Base-by-base conservation (phyloP, 179 eudicot genomes). In the Pouteria campechiana region DNA sequence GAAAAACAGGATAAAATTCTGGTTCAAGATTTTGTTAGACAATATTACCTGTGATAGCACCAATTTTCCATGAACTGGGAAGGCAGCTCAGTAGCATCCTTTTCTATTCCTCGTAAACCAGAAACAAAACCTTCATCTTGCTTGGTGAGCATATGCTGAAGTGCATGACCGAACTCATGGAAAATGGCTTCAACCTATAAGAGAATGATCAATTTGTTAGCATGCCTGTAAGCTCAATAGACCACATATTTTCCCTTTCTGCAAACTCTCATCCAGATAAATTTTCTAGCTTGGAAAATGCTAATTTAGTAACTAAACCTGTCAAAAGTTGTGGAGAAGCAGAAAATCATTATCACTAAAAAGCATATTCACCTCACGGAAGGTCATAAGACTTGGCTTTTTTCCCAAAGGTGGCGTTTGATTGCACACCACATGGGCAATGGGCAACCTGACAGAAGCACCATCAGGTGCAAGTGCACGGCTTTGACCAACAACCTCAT, bases 121-220 rank as follows among this genome's bases (percentile, higher is more conserved):
- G 63, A 57, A 41, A 57, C 55, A 57, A 57, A 43, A 21, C 46
- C 63, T 30, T 57, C 63, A 41, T 57, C 63, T 57, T 57, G 53
- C 63, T 41, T 32, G 44, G 55, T 57, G 10, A 57, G 42, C 63
- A 57, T 57, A 27, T 32, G 33, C 22, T 57, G 63, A 21, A 57
- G 50, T 36, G 63, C 63, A 35, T 57, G 63, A 3, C 63, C 63
- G 42, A 57, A 57, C 31, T 57, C 63, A 49, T 57, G 55, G 55
- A 57, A 57, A 24, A 57, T 33, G 8, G 44, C 34, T 50, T 48
- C 55, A 41, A 57, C 63, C 55, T 57, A n/a, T n/a, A n/a, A n/a
- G n/a, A n/a, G n/a, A n/a, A n/a, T n/a, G n/a, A n/a, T n/a, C n/a
- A n/a, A n/a, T n/a, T n/a, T n/a, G n/a, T n/a, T n/a, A n/a, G n/a